Evolutionary conservation across 768 basidiomycete species (phyloP), one percentile per base, ranked within the genome.

Genomic region (Holtermannia corniformis): DNA sequence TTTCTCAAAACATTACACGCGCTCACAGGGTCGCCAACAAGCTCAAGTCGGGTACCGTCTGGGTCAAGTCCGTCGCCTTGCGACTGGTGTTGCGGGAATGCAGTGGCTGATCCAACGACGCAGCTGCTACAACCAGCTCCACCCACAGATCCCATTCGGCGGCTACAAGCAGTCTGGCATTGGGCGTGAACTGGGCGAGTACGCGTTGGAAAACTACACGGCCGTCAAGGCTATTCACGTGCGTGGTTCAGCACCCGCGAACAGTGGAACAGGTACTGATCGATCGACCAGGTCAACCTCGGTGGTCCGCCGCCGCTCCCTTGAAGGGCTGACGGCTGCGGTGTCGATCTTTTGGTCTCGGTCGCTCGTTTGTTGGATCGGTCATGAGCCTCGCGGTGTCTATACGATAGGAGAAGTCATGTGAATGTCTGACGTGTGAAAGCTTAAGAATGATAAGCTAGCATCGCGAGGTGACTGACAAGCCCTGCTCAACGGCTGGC

Each of bases 121-220:
- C 16, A 37, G 32, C 32, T 37, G 32, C 32, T 64, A 64, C 59
- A 66, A 61, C 7, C 32, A 37, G 32, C 71, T 93, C 51, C 80
- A 81, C 73, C 87, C 87, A 70, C 88, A 92, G 54, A 84, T 86
- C 19, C 86, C 88, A 0, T 90, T 90, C 65, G 88, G 88, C 56
- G 88, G 88, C 7, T 89, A 78, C 78, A 91, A 88, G 76, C 81
- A 84, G 64, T 82, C 80, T 32, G 87, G 86, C 54, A 82, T 87
- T 20, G 87, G 87, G 19, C 78, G 85, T 25, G 87, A 89, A 70
- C 69, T 84, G 40, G 87, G 87, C 25, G 82, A 86, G 56, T 85
- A 88, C 70, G 87, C 85, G 13, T 65, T 84, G 37, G 72, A 76
- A 40, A 61, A 55, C 48, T 85, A 84, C 69, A 81, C 80, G 1